Evolutionary conservation across 345 rosid genomes (phyloP).

Genomic region (Populus tremula): DNA sequence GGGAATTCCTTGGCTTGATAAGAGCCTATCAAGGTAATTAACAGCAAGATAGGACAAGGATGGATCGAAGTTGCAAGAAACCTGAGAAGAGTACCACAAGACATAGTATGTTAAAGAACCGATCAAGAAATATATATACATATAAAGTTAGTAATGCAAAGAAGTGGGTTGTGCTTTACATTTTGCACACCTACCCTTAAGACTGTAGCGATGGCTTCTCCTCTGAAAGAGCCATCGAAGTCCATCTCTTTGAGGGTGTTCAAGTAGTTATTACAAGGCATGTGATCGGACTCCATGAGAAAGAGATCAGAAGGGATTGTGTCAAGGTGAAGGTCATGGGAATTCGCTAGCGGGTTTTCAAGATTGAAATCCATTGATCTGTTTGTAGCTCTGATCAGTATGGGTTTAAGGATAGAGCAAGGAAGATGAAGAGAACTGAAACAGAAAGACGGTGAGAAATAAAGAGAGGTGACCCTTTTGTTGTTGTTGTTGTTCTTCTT

Average conservation of each 20-base stretch:
- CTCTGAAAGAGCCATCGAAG: slow-evolving; percentile 42
- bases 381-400: background rate
- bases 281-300: slow-evolving; percentile 59
- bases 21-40: slow-evolving; percentile 79
- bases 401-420: background rate
- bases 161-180: background rate
- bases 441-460: background rate
- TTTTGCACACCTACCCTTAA: slow-evolving; percentile 31
- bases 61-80: slow-evolving; percentile 39
- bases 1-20: slow-evolving; percentile 54
- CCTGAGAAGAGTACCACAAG: slow-evolving; percentile 25
- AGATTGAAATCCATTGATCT: slow-evolving; percentile 72
- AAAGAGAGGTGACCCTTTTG: background rate
- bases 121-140: background rate
- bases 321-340: slow-evolving; percentile 19
- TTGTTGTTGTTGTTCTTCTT: no score
- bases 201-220: slow-evolving; percentile 43
- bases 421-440: background rate
- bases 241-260: slow-evolving; percentile 34
- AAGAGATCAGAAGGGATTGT: slow-evolving; percentile 39
- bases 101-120: background rate
- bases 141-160: background rate
- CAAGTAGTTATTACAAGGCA: slow-evolving; percentile 47
- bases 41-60: slow-evolving; percentile 63
- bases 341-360: slow-evolving; percentile 55